phyloP scores from a whole-genome alignment of 345 rosid genomes.

The Acer negundo region DNA sequence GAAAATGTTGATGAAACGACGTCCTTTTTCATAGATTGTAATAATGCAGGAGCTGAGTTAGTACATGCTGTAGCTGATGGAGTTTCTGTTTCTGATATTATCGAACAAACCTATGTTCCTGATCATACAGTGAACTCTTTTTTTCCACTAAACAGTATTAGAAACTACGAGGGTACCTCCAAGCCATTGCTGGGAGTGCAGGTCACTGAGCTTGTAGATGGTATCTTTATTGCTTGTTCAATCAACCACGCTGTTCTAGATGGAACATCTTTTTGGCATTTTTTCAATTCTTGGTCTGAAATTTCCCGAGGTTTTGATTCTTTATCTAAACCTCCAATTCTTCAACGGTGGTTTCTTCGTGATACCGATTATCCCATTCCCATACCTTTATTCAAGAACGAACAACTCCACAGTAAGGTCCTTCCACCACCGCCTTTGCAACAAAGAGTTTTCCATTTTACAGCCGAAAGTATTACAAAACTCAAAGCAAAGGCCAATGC shows the following conservation, averaged over 20 bases:
- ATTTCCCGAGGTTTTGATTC: constrained; percentile 22
- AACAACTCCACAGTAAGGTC: background rate
- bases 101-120: constrained; percentile 33
- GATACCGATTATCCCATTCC: constrained; percentile 10
- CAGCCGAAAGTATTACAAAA: constrained; percentile 24
- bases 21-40: constrained; percentile 32
- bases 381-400: constrained; percentile 2
- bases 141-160: constrained; percentile 41
- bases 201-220: constrained; percentile 46
- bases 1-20: constrained; percentile 7
- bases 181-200: constrained; percentile 49
- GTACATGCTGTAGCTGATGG: constrained; percentile 34
- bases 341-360: constrained; percentile 15
- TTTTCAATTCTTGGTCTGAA: constrained; percentile 51
- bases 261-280: constrained; percentile 45
- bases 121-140: constrained; percentile 26
- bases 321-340: constrained; percentile 18
- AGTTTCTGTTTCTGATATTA: constrained; percentile 29
- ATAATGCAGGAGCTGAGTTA: constrained; percentile 32
- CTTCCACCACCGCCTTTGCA: constrained; percentile 5
- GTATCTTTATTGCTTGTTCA: constrained; percentile 44
- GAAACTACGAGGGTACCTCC: constrained; percentile 29
- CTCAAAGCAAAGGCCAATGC: constrained; percentile 48
- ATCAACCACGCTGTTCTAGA: constrained; percentile 40
- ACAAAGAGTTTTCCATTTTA: constrained; percentile 39